Conservation (phyloP, 495 filamentous ascomycete species). For the Articulospora tetracladia region DNA sequence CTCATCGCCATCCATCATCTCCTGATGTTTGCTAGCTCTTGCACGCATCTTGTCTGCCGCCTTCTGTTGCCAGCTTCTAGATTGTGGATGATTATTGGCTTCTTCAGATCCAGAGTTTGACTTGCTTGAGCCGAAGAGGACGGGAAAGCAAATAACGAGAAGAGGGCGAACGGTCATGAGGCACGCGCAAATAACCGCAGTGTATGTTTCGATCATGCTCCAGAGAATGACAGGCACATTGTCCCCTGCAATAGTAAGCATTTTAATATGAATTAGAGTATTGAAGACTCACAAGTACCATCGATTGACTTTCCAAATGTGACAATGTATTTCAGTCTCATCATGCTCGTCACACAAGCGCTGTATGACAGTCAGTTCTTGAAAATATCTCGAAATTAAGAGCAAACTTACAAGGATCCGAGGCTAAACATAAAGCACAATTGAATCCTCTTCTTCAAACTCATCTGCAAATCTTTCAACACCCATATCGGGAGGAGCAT, state of each 20-base stretch:
- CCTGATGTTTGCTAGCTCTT: neutral
- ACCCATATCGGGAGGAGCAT: slow-evolving; percentile 36
- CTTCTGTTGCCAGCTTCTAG: neutral
- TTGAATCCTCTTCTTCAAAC: slow-evolving; percentile 30
- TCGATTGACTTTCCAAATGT: slow-evolving; percentile 9
- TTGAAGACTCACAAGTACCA: slow-evolving; percentile 11
- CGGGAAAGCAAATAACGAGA: slow-evolving; percentile 7
- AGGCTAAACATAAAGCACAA: slow-evolving; percentile 42
- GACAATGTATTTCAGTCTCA: slow-evolving; percentile 14
- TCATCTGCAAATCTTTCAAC: slow-evolving; percentile 30
- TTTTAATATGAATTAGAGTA: neutral
- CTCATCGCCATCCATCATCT: neutral
- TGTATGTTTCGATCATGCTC: slow-evolving; percentile 7
- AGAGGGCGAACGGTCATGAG: slow-evolving; percentile 8
- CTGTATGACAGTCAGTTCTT: neutral
- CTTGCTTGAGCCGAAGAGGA: neutral
- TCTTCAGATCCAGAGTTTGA: neutral
- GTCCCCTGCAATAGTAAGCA: slow-evolving; percentile 1
- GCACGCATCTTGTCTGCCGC: neutral
- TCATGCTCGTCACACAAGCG: slow-evolving; percentile 14
- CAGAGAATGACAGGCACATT: slow-evolving; percentile 12
- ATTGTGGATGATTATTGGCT: neutral
- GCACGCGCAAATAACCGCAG: slow-evolving; percentile 11
- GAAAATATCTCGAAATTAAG: neutral
- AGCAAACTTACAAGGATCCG: slow-evolving; percentile 36